Evolutionary conservation across 1,284 basidiomycete species (phyloP).

Genomic region (Vanrija pseudolonga): DNA sequence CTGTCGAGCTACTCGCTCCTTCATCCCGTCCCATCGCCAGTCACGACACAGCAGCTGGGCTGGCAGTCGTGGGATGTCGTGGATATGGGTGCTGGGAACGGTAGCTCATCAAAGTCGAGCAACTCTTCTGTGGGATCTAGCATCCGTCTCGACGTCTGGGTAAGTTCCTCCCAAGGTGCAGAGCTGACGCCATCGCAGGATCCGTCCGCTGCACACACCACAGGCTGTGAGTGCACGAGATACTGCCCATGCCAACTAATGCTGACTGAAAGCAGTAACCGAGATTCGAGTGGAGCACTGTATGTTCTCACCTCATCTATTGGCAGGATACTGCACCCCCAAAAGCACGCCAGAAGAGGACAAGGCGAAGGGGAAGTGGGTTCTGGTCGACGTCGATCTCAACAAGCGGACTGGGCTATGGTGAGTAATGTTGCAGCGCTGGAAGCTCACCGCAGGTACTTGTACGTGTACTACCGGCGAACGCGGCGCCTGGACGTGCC

Average conservation of each 20-base stretch:
- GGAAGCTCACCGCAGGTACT: constrained; percentile 16
- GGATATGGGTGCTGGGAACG: constrained; percentile 20
- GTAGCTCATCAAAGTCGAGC: constrained; percentile 15
- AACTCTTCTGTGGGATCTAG: constrained; percentile 55
- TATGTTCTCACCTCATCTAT: constrained; percentile 61
- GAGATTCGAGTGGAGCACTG: constrained; percentile 73
- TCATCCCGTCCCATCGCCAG: constrained; percentile 61
- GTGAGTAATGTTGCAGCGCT: constrained; percentile 28
- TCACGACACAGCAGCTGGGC: constrained; percentile 66
- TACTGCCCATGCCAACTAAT: neutral
- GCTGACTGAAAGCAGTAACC: constrained; percentile 53
- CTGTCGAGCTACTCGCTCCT: constrained; percentile 50
- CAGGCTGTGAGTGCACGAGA: constrained; percentile 56
- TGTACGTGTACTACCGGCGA: constrained; percentile 78
- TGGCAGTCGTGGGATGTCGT: constrained; percentile 87
- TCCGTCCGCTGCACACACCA: constrained; percentile 73
- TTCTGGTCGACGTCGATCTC: constrained; percentile 71
- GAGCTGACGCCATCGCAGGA: constrained; percentile 27
- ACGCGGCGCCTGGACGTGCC: constrained; percentile 59
- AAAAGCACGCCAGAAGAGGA: constrained; percentile 66
- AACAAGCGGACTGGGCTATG: constrained; percentile 64
- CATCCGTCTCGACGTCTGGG: constrained; percentile 74
- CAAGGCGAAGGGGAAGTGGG: constrained; percentile 80
- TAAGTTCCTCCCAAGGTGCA: constrained; percentile 30
- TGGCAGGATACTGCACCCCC: constrained; percentile 72